Base-by-base conservation (phyloP, 768 basidiomycete species). In the Naganishia antarctica region DNA sequence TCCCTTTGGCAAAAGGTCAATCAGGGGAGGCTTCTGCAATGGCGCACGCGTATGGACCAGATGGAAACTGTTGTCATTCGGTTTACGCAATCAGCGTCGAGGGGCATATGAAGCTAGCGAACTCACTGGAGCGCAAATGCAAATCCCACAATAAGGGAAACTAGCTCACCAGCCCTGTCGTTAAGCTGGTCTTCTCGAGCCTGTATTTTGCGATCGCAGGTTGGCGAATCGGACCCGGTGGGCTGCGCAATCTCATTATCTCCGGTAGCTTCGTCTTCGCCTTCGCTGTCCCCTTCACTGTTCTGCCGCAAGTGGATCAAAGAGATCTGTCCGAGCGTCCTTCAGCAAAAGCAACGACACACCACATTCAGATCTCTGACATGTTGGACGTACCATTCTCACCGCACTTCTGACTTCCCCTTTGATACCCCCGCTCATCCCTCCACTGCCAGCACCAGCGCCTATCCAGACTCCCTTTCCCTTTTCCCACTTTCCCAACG, bases 101-200 rank as follows among this genome's bases (percentile, higher is more conserved):
- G 37, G 32, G 2, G 21, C 12, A 28, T 7, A n/a, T n/a, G n/a
- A n/a, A n/a, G 26, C 28, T 18, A 26, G 26, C 25, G 8, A 15
- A 70, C 74, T 44, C 58, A 77, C 76, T 77, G 74, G 29, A 77
- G 44, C 0, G 76, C 76, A 47, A 76, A 76, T 4, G 70, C 72
- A 51, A 74, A 77, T 4, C 72, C 76, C 0, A 73, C 71, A 18
- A 77, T 28, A 16, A 75, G 58, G 0, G 70, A 69, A 21, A 69
- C 51, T 4, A 77, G 65, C 59, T 77, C 76, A 18, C 74, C 70
- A 1, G 70, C 69, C 34, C 69, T 51, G 11, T 70, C 64, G 15
- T 50, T 32, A 11, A 72, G 61, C 23, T 48, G 13, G 28, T 66
- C 66, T 37, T 49, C 34, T 26, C 57, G 25, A n/a, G 0, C 18